Evolutionary conservation across 306 rosid species (phyloP), one percentile per base, ranked within the genome.

Genomic region (Pachyrhizus erosus): DNA sequence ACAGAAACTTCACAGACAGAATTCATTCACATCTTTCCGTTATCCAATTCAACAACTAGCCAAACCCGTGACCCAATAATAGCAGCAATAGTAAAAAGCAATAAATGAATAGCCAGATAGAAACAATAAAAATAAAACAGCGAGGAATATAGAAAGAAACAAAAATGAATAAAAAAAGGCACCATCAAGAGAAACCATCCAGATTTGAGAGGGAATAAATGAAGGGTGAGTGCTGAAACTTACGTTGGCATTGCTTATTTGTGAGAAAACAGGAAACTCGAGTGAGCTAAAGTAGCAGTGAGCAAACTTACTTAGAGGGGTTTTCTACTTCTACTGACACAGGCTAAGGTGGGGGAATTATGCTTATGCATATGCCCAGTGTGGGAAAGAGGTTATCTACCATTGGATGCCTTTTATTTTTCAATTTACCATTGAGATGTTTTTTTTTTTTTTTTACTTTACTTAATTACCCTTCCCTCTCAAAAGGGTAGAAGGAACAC

Each of bases 251-350:
- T 73, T 73, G 64, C 2, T 45, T 37, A 60, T 37, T 6, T 3
- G 43, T 9, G 34, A 75, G 24, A 84, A 64, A 74, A 78, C 20
- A 20, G 2, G 55, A 9, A 82, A 82, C 85, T 13, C 14, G 21
- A 73, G 78, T 46, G 78, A 24, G 79, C 54, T 0, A 57, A 21
- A 77, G 80, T 10, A 51, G 57, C 21, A 7, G 13, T 15, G 54
- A 7, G 64, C 20, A 55, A 8, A 75, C 88, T 84, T 82, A 62
- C 73, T 34, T 40, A 37, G 78, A 82, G 84, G 77, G 88, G 88
- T 79, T 87, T 83, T 60, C 31, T 46, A 43, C 58, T 43, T 24
- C n/a, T n/a, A n/a, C n/a, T n/a, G n/a, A n/a, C n/a, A n/a, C n/a
- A n/a, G n/a, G n/a, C n/a, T n/a, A n/a, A n/a, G n/a, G n/a, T n/a